A percentile compares a stretch with the other conserved stretches of the same genome.
Conservation (phyloP, 768 basidiomycete species). For the Hygrocybe punicea region DNA sequence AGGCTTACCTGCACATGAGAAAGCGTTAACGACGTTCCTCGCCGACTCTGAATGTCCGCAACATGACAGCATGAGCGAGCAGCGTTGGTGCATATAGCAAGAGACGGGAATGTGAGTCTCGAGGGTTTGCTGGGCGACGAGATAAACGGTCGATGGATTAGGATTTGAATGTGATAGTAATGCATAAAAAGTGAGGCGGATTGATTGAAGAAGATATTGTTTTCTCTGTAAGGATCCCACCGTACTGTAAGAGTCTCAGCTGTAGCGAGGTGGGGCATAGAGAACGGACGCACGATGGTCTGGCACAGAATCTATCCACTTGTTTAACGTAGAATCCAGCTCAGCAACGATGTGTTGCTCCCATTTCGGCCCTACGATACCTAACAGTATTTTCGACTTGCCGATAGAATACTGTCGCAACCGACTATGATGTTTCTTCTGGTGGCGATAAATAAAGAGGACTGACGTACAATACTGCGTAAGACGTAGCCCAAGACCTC, state of each 20-base stretch:
- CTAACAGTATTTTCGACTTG: slow-evolving; percentile 51
- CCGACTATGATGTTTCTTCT: not conserved
- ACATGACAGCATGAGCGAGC: slow-evolving; percentile 84
- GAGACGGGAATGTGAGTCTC: slow-evolving; percentile 54
- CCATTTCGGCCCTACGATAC: slow-evolving; percentile 46
- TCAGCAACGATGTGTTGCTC: slow-evolving; percentile 66
- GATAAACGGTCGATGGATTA: slow-evolving; percentile 77
- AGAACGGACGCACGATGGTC: slow-evolving; percentile 46
- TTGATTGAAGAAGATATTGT: slow-evolving; percentile 51
- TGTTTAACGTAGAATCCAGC: slow-evolving; percentile 66
- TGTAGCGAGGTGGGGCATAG: not conserved
- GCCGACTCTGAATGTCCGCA: slow-evolving; percentile 52
- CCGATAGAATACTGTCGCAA: slow-evolving; percentile 64
- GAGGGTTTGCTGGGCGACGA: slow-evolving; percentile 52
- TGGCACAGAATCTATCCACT: slow-evolving; percentile 67
- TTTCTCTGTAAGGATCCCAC: slow-evolving; percentile 51
- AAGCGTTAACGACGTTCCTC: slow-evolving; percentile 26
- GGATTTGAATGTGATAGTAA: slow-evolving; percentile 63
- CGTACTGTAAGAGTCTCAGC: slow-evolving; percentile 35
- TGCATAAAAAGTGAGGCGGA: slow-evolving; percentile 52
- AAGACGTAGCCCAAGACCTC: slow-evolving; percentile 60
- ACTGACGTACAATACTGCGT: slow-evolving; percentile 54
- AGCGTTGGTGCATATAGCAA: slow-evolving; percentile 76
- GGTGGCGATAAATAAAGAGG: not conserved
- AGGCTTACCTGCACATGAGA: slow-evolving; percentile 37